phyloP scores from a whole-genome alignment of 805 yeast genomes.

The Lipomyces starkeyi region DNA sequence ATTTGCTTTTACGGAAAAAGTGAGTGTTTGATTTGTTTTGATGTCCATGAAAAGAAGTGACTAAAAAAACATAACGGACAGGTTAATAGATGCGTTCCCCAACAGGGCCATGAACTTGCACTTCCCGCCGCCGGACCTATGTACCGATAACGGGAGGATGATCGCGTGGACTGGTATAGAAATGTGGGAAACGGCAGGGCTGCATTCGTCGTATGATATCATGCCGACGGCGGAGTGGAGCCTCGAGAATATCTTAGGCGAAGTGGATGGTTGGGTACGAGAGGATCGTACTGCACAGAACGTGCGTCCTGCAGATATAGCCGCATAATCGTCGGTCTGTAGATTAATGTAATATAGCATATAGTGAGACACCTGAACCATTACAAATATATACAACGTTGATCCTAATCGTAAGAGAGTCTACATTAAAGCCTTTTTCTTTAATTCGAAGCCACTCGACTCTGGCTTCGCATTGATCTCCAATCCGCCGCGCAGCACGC shows the following conservation, averaged over 20 bases:
- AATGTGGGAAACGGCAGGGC: slow-evolving; percentile 61
- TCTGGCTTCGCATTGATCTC: slow-evolving; percentile 17
- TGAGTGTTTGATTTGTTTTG: slow-evolving; percentile 42
- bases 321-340: neutral
- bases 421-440: neutral
- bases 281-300: neutral
- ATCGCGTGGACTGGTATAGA: slow-evolving; percentile 98
- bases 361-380: too few species aligned
- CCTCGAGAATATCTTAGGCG: slow-evolving; percentile 13
- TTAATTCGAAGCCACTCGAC: slow-evolving; percentile 3
- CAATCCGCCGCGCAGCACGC: slow-evolving; percentile 28
- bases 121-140: slow-evolving; percentile 72
- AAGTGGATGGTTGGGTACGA: slow-evolving; percentile 19
- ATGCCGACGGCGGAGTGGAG: slow-evolving; percentile 80
- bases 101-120: slow-evolving; percentile 14
- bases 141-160: slow-evolving; percentile 97
- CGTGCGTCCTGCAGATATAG: neutral
- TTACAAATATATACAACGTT: too few species aligned
- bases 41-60: slow-evolving; percentile 30
- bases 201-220: slow-evolving; percentile 58
- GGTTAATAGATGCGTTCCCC: slow-evolving; percentile 6
- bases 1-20: slow-evolving; percentile 58
- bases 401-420: neutral
- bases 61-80: neutral
- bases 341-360: too few species aligned